phyloP scores from a whole-genome alignment of 2,329 filamentous ascomycete species.

The Westerdykella aurantiaca region DNA sequence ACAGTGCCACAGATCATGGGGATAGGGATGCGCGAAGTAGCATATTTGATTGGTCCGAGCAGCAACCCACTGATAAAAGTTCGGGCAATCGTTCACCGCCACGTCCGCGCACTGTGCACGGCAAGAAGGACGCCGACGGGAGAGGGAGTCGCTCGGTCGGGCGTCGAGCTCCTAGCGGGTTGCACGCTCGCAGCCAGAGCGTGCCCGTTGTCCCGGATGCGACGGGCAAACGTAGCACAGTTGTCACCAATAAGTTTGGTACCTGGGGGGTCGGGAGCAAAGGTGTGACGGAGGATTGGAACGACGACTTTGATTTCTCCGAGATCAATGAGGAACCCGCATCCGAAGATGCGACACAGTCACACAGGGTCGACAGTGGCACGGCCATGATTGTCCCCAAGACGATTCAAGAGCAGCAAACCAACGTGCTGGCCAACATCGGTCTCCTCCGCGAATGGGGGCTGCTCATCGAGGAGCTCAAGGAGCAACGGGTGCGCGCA shows the following conservation, averaged over 20 bases:
- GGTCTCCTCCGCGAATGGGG: constrained; percentile 79
- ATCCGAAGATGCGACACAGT: constrained; percentile 28
- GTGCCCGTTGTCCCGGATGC: constrained; percentile 65
- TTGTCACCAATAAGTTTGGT: constrained; percentile 65
- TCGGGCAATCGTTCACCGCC: constrained; percentile 54
- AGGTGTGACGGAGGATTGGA: constrained; percentile 79
- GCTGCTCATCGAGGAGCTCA: constrained; percentile 74
- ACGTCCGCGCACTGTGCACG: constrained; percentile 68
- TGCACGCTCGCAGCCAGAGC: constrained; percentile 74
- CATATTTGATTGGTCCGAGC: constrained; percentile 74
- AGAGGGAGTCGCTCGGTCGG: constrained; percentile 63
- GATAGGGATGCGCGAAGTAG: constrained; percentile 53
- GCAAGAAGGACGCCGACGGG: constrained; percentile 65
- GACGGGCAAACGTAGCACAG: constrained; percentile 46
- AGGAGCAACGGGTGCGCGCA: constrained; percentile 67
- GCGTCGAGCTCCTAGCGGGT: constrained; percentile 61
- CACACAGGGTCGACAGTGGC: constrained; percentile 41
- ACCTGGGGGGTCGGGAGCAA: constrained; percentile 79
- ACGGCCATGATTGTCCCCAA: constrained; percentile 65
- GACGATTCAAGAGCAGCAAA: constrained; percentile 74
- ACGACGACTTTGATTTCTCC: constrained; percentile 79
- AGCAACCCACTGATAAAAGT: constrained; percentile 55
- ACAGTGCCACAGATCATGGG: constrained; percentile 30
- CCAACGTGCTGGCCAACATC: constrained; percentile 75
- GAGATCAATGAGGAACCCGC: constrained; percentile 42